phyloP scores from a whole-genome alignment of 2,329 filamentous ascomycete species.

The Coniochaeta prunicola region DNA sequence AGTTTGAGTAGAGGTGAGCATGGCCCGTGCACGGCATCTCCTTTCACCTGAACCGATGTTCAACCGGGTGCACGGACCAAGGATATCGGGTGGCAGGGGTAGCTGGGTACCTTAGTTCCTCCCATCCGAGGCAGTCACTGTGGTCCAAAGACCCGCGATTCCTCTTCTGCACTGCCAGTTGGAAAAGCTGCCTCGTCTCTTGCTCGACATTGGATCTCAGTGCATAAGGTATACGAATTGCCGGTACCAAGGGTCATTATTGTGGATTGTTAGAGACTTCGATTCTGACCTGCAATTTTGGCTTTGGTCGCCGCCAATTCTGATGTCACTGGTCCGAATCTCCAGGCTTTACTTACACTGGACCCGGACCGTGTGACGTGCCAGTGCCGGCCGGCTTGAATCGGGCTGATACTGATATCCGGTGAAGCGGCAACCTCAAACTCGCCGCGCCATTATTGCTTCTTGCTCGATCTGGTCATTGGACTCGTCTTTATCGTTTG shows the following conservation, averaged over 20 bases:
- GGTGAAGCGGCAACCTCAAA: neutral
- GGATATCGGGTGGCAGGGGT: neutral
- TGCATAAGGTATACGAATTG: neutral
- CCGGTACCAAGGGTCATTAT: neutral
- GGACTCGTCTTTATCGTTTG: neutral
- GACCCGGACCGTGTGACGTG: neutral
- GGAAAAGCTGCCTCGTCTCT: neutral
- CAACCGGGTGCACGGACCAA: neutral
- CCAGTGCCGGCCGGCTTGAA: neutral
- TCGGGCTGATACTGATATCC: neutral
- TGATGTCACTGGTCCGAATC: neutral
- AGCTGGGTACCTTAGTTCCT: neutral
- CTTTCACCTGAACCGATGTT: neutral
- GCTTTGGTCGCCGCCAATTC: neutral
- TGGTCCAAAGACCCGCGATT: too few species aligned
- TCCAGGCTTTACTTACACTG: neutral
- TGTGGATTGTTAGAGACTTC: neutral
- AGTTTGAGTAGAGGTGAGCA: too few species aligned
- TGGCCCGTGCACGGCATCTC: neutral
- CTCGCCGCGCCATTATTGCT: neutral
- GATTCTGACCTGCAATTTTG: neutral
- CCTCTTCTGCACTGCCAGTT: neutral
- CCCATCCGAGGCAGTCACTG: neutral
- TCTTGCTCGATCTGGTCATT: neutral
- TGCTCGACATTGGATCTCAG: neutral